Conservation (phyloP, 1,284 basidiomycete species). For the Xanthoconium separans region DNA sequence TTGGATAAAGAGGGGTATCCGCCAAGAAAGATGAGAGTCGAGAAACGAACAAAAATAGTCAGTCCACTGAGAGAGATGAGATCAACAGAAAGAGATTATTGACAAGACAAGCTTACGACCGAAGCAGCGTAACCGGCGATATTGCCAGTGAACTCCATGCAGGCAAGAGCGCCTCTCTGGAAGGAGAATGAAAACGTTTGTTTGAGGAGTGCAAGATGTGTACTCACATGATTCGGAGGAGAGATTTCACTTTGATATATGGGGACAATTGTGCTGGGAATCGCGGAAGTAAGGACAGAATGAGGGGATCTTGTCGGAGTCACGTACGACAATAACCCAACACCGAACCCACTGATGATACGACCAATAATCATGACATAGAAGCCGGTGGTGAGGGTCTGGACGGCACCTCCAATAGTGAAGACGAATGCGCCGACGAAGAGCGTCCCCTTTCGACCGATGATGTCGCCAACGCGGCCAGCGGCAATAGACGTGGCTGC, state of each 20-base stretch:
- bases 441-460: conserved; percentile 87
- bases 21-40: conserved; percentile 80
- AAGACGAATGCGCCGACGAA: conserved; percentile 88
- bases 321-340: conserved; percentile 88
- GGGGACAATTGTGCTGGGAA: conserved; percentile 85
- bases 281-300: background rate
- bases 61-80: conserved; percentile 66
- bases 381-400: conserved; percentile 87
- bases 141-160: conserved; percentile 96
- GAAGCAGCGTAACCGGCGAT: conserved; percentile 94
- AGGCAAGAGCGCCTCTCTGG: conserved; percentile 87
- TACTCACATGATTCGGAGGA: conserved; percentile 84
- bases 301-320: background rate
- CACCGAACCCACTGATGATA: conserved; percentile 88
- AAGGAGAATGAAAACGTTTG: conserved; percentile 9
- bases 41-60: conserved; percentile 94
- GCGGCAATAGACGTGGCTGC: conserved; percentile 88
- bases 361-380: conserved; percentile 86
- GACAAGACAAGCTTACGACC: conserved; percentile 61
- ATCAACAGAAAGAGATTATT: background rate
- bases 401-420: conserved; percentile 84
- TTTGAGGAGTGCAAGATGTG: background rate
- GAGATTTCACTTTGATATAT: conserved; percentile 98
- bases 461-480: conserved; percentile 83
- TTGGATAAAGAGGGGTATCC: conserved; percentile 84